phyloP scores from a whole-genome alignment of 2,329 filamentous ascomycete genomes.

The Sporothrix variecibatus region DNA sequence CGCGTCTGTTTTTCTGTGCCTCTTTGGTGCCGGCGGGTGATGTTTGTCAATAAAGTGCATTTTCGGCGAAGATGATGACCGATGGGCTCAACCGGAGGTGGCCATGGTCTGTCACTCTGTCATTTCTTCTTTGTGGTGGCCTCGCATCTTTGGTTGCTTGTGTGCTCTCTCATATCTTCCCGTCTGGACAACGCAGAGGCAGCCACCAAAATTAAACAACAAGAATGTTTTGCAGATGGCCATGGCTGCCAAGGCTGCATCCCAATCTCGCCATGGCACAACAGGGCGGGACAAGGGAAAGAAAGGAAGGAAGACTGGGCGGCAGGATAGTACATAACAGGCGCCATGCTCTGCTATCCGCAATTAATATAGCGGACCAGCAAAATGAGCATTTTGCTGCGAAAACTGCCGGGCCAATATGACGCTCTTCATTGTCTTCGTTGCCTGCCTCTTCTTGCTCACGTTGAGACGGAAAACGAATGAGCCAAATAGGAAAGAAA shows the following conservation, averaged over 20 bases:
- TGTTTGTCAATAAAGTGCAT: background rate
- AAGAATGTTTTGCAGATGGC: background rate
- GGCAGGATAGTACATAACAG: background rate
- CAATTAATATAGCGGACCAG: background rate
- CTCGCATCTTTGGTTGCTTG: background rate
- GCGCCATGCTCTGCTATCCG: background rate
- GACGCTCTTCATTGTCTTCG: background rate
- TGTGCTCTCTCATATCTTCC: background rate
- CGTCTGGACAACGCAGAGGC: background rate
- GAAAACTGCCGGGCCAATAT: constrained; percentile 6
- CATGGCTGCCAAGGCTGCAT: background rate
- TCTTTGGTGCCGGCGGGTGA: background rate
- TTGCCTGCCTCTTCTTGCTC: background rate
- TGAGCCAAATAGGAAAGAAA: background rate
- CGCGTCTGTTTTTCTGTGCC: background rate
- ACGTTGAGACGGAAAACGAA: background rate
- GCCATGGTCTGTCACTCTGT: background rate
- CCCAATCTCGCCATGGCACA: background rate
- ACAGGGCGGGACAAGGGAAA: background rate
- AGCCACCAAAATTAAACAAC: background rate
- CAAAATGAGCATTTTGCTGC: background rate
- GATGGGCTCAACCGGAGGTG: background rate
- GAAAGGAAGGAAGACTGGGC: background rate
- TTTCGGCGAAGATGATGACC: background rate
- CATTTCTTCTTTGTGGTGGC: background rate